A percentile compares a stretch with the other conserved stretches of the same genome.
Conservation (phyloP, 371 early-diverging fungal genomes). For the Mucor piriformis region DNA sequence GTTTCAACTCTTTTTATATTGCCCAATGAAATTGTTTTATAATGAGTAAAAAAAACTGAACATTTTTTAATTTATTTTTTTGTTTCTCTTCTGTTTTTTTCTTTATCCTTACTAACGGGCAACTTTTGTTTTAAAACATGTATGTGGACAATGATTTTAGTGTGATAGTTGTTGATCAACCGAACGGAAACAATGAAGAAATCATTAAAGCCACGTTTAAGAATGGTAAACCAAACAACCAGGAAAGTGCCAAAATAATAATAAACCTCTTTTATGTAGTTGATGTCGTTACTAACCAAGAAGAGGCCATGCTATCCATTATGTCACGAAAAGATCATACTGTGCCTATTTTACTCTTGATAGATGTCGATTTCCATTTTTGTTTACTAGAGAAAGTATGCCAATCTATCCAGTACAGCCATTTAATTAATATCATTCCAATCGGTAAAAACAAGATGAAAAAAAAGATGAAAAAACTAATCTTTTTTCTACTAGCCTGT, state of each 20-base stretch:
- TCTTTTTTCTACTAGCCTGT: slow-evolving; percentile 31
- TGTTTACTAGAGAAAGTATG: slow-evolving; percentile 2
- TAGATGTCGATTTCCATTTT: slow-evolving; percentile 3
- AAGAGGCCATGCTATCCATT: slow-evolving; percentile 6
- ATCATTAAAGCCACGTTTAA: not conserved
- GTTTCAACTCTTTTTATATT: not conserved
- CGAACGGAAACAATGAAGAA: not conserved
- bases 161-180: not conserved
- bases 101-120: not conserved
- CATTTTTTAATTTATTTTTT: not conserved
- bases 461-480: not conserved
- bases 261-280: not conserved
- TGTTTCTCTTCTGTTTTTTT: not conserved
- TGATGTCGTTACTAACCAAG: not conserved
- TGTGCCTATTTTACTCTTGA: not conserved
- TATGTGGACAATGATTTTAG: not conserved
- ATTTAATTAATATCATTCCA: not conserved
- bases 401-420: slow-evolving; percentile 2
- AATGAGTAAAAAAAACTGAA: not conserved
- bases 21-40: not conserved
- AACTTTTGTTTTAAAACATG: not conserved
- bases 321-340: not conserved
- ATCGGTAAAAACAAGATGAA: not conserved
- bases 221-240: not conserved
- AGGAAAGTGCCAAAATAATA: not conserved